Percentiles rank a stretch among this genome's conserved stretches.
These are phyloP conservation scores for Pichia thaimueangensis DNA, from an alignment of 805 yeast species.

Conservation along the genomic window DNA sequence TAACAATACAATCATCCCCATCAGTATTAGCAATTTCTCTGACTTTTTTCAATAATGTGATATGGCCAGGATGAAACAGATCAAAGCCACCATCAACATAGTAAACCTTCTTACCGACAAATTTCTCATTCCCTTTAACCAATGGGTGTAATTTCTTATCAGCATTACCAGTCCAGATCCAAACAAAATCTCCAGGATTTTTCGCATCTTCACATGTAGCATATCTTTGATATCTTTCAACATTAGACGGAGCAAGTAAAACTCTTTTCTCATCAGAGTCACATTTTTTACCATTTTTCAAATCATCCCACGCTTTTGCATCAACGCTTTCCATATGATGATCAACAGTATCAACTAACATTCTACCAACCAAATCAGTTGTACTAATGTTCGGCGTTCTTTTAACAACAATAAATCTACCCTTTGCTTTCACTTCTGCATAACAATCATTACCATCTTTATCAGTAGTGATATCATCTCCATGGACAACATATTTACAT, in stretches of 20 bases:
- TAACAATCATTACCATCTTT: conserved; percentile 94
- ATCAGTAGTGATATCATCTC: conserved; percentile 96
- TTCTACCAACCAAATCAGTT: conserved; percentile 88
- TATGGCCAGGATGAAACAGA: conserved; percentile 89
- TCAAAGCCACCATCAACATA: conserved; percentile 87
- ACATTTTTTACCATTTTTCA: conserved; percentile 1
- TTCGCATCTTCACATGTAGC: conserved; percentile 61
- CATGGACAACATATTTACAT: conserved; percentile 94
- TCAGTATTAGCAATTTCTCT: conserved; percentile 31
- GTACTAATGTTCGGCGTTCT: conserved; percentile 93
- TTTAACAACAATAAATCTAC: conserved; percentile 85
- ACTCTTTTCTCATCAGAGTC: conserved; percentile 6
- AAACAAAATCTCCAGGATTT: conserved; percentile 52
- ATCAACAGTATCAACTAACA: conserved; percentile 54
- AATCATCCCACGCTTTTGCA: conserved; percentile 18
- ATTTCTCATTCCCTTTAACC: conserved; percentile 20
- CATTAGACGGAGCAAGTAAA: conserved; percentile 30
- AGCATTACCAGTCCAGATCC: conserved; percentile 28
- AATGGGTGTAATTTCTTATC: conserved; percentile 20
- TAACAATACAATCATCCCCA: conserved; percentile 37
- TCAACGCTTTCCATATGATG: conserved; percentile 46
- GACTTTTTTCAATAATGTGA: conserved; percentile 56
- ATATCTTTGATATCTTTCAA: conserved; percentile 43
- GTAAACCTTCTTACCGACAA: conserved; percentile 14
- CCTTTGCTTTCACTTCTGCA: conserved; percentile 71